Evolutionary conservation across 225 moss, liverwort and hornwort genomes (phyloP).

Genomic region (Bryum argenteum): DNA sequence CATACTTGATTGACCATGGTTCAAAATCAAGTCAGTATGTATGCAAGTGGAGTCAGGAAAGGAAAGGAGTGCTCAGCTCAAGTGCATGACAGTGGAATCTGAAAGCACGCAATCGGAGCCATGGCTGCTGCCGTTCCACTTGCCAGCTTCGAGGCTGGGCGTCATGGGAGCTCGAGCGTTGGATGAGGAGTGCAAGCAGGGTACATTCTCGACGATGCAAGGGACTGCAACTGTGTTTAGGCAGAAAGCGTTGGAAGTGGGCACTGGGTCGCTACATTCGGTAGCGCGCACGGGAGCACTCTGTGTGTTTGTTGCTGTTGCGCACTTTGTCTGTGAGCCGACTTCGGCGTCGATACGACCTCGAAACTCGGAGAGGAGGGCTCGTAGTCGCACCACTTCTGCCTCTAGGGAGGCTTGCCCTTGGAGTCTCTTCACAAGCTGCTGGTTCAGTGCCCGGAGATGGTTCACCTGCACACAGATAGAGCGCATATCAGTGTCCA

Average conservation of each 20-base stretch:
- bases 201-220: slow-evolving; percentile 54
- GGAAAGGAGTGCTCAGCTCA: slow-evolving; percentile 24
- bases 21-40: neutral
- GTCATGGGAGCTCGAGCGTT: slow-evolving; percentile 35
- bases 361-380: slow-evolving; percentile 65
- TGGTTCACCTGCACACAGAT: slow-evolving; percentile 51
- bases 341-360: slow-evolving; percentile 73
- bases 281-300: slow-evolving; percentile 10
- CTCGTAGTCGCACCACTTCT: slow-evolving; percentile 73
- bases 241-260: slow-evolving; percentile 43
- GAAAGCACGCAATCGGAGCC: slow-evolving; percentile 42
- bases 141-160: slow-evolving; percentile 40
- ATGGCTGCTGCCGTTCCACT: slow-evolving; percentile 40
- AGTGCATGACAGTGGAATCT: slow-evolving; percentile 43
- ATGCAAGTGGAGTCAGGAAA: neutral
- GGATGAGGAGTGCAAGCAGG: slow-evolving; percentile 52
- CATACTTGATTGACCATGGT: neutral
- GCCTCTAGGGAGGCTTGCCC: slow-evolving; percentile 70
- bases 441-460: slow-evolving; percentile 69
- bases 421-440: slow-evolving; percentile 90
- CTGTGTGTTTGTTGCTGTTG: slow-evolving; percentile 13
- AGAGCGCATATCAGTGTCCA: no score
- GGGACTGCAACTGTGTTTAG: slow-evolving; percentile 47
- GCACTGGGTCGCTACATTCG: slow-evolving; percentile 40
- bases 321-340: slow-evolving; percentile 36